Conservation (phyloP, 169 alveolate species). For the Ichthyophthirius multifiliis region DNA sequence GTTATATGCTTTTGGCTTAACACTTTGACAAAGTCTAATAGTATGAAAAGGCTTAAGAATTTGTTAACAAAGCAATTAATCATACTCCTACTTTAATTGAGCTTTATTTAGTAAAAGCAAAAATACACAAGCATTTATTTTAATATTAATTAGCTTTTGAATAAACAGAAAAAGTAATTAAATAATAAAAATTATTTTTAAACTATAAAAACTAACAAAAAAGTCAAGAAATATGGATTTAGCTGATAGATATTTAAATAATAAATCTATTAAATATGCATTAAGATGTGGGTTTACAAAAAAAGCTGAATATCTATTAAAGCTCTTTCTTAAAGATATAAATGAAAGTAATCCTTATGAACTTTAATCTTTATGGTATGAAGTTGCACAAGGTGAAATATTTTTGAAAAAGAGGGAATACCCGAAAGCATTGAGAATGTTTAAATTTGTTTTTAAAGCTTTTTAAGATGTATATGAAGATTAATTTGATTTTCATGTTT, state of each 20-base stretch:
- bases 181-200: background rate
- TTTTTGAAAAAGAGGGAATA: conserved; percentile 54
- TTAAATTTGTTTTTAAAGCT: conserved; percentile 77
- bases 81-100: conserved; percentile 85
- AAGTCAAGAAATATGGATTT: conserved; percentile 75
- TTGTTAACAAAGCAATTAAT: conserved; percentile 64
- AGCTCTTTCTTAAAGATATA: conserved; percentile 65
- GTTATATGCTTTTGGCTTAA: conserved; percentile 56
- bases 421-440: conserved; percentile 75
- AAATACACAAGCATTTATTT: conserved; percentile 59
- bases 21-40: conserved; percentile 58
- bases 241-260: conserved; percentile 85
- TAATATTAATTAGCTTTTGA: conserved; percentile 57
- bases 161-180: conserved; percentile 41
- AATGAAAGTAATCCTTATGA: conserved; percentile 62
- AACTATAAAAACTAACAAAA: background rate
- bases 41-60: conserved; percentile 56
- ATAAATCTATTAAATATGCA: conserved; percentile 66
- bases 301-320: conserved; percentile 70
- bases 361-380: conserved; percentile 86
- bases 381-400: conserved; percentile 72
- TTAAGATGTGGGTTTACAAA: conserved; percentile 52
- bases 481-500: conserved; percentile 88
- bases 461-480: conserved; percentile 87
- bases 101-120: conserved; percentile 70